Base-by-base conservation (phyloP, 768 basidiomycete species). In the Rhizopogon vulgaris region DNA sequence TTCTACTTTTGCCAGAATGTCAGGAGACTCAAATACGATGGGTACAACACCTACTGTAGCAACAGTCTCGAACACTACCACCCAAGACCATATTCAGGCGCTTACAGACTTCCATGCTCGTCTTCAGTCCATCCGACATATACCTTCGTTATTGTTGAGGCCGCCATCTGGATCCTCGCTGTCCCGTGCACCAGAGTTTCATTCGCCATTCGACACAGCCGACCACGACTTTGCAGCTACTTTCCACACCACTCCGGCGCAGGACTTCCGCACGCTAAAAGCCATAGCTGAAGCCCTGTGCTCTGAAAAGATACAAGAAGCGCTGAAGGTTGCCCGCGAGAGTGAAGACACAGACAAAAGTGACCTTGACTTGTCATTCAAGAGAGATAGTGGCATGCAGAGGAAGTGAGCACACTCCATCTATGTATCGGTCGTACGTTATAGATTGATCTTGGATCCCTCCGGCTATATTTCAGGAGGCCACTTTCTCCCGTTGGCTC, bases 231-330 rank as follows among this genome's bases (percentile, higher is more conserved):
- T 71, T n/a, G 57, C 52, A 2, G 63, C 47, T 38, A 56, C 65
- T 27, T 69, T 67, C 41, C 52, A 52, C n/a, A 56, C 63, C 14
- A 63, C 63, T 1, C 61, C 66, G 6, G n/a, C 49, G 6, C 66
- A 69, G 6, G 73, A 80, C 43, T 78, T 83, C 48, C 66, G 73
- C 52, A 69, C 75, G 36, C 51, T 84, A 30, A 74, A 69, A 43
- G 73, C 72, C 8, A 71, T 85, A 46, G 65, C 68, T n/a, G 78
- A 78, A 4, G 60, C 67, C 25, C 56, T 84, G 4, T 65, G 72
- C 24, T 78, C 79, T 4, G 77, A 78, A 42, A 68, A 70, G 6
- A 72, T 82, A 6, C 87, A 89, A 63, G 70, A 77, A 0, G 85
- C 84, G 2, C 67, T 89, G 49, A 66, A 63, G 36, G 69, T 71